phyloP scores from a whole-genome alignment of 331 rosid species.

The Prunus yedoensis region DNA sequence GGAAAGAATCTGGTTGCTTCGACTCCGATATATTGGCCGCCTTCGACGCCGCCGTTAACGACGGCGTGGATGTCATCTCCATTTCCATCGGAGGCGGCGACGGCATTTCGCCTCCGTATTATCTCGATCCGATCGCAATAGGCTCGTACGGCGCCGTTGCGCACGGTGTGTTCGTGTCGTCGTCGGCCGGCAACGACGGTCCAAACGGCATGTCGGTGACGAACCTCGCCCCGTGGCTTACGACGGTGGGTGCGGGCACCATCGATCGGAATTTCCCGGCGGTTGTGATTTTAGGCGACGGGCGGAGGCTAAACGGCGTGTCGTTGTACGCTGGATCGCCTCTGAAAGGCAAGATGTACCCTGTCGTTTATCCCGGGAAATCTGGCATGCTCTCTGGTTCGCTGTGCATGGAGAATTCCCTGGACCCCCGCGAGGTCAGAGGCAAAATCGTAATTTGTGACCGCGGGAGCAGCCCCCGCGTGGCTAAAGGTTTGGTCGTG shows the following conservation, averaged over 20 bases:
- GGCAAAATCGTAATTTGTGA: constrained; percentile 87
- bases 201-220: constrained; percentile 86
- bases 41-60: constrained; percentile 69
- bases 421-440: constrained; percentile 56
- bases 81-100: constrained; percentile 90
- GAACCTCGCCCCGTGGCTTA: constrained; percentile 80
- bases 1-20: constrained; percentile 82
- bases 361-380: constrained; percentile 77
- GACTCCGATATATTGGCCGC: constrained; percentile 89
- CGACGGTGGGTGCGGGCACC: constrained; percentile 89
- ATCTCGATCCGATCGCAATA: constrained; percentile 87
- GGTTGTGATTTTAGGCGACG: constrained; percentile 59
- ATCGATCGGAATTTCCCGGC: constrained; percentile 88
- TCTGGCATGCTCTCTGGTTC: constrained; percentile 67
- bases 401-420: constrained; percentile 79
- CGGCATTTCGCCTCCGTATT: constrained; percentile 70
- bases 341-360: constrained; percentile 60
- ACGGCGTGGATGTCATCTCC: constrained; percentile 87
- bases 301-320: constrained; percentile 61
- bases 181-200: constrained; percentile 85
- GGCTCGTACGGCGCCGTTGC: constrained; percentile 88
- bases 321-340: constrained; percentile 74
- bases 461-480: constrained; percentile 77
- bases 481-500: constrained; percentile 80
- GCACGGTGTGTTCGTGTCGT: constrained; percentile 69